A percentile compares a stretch with the other conserved stretches of the same genome.
Evolutionary conservation across 2,329 filamentous ascomycete genomes (phyloP).

Genomic region (Penicillium verrucosum): DNA sequence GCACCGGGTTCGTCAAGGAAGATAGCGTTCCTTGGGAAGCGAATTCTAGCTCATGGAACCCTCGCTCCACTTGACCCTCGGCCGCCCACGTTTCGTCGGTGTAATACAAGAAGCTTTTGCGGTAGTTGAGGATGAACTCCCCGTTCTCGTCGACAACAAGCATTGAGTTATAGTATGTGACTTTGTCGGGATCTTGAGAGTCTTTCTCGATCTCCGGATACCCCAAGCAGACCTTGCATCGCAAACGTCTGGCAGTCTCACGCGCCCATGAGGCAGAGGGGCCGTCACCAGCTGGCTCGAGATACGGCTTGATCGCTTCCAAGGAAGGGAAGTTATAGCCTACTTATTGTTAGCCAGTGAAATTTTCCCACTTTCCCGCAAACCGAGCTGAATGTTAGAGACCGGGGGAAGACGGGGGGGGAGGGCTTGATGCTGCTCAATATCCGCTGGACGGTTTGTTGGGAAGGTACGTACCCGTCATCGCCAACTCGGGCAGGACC

Average conservation of each 20-base stretch:
- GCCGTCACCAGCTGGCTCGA: slow-evolving; percentile 57
- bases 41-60: slow-evolving; percentile 31
- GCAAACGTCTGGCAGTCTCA: slow-evolving; percentile 51
- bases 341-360: slow-evolving; percentile 18
- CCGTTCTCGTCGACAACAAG: slow-evolving; percentile 57
- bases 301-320: slow-evolving; percentile 55
- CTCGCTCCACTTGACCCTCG: slow-evolving; percentile 45
- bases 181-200: slow-evolving; percentile 1
- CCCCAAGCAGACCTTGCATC: slow-evolving; percentile 61
- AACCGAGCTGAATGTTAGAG: not conserved
- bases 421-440: not conserved
- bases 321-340: slow-evolving; percentile 63
- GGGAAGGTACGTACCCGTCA: slow-evolving; percentile 49
- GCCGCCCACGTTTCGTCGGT: slow-evolving; percentile 64
- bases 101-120: slow-evolving; percentile 64
- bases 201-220: slow-evolving; percentile 54
- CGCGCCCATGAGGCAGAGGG: slow-evolving; percentile 57
- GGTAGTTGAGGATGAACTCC: slow-evolving; percentile 57
- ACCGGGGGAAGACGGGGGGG: not conserved
- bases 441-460: not conserved
- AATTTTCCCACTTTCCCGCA: not conserved
- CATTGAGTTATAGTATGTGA: slow-evolving; percentile 56
- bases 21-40: not conserved
- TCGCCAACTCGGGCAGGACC: slow-evolving; percentile 61
- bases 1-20: not conserved